Base-by-base conservation (phyloP, 148 eudicot genomes). In the Talinum fruticosum region DNA sequence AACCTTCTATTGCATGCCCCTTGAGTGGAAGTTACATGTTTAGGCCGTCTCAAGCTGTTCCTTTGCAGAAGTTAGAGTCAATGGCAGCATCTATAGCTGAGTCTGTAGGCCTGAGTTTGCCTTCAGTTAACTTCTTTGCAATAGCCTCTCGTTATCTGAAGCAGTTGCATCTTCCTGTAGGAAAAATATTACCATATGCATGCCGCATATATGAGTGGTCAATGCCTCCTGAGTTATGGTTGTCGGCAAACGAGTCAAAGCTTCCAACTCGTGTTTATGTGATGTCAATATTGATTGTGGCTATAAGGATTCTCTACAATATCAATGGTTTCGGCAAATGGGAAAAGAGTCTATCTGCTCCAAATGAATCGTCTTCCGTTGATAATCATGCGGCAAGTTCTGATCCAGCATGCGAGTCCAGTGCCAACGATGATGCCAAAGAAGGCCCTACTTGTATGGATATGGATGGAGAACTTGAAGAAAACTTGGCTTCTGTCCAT, bases 311-410 rank as follows among this genome's bases (percentile, higher is more conserved):
- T 75, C 73, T 87, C 5, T 90, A 88, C 82, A 85, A 96, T 73
- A 81, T 93, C 49, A 88, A 96, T 86, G 97, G 97, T 74, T 91
- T 89, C 79, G 99, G 97, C 75, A 84, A 82, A 54, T 96, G 97
- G 99, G 99, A 96, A 86, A 78, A 36, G 76, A 79, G 87, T 82
- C 79, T 91, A 72, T 86, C 91, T 80, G 38, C 77, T 80, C 68
- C 84, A 23, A 59, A 10, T 26, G 85, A 57, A 3, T 71, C 74
- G 45, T 73, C 81, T 68, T 53, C 82, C 75, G 61, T 38, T 57
- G 72, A 75, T 74, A 76, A 78, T 30, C 61, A 59, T 76, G 59
- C 35, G 18, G 73, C 74, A 59, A 72, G 74, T 18, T 59, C 15
- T n/a, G 71, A 79, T 47, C 47, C 72, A 15, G 21, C 72, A 68